Conservation (phyloP, 2,329 filamentous ascomycete species). For the Akanthomyces dipterigenus region DNA sequence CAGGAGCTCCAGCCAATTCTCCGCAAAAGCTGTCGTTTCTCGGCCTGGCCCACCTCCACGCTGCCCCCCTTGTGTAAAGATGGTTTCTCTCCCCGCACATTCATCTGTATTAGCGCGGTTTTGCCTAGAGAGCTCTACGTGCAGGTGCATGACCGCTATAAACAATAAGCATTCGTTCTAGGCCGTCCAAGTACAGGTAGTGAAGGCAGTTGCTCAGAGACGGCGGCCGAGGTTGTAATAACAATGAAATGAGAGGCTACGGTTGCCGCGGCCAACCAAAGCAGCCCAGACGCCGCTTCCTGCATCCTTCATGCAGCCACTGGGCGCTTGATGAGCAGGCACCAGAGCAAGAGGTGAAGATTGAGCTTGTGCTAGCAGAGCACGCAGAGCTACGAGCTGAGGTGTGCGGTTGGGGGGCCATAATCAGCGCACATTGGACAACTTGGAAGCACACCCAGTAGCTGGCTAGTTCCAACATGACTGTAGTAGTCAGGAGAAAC, state of each 20-base stretch:
- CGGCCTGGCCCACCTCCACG: constrained; percentile 1
- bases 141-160: background rate
- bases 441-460: background rate
- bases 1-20: background rate
- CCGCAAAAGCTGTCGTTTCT: constrained; percentile 5
- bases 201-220: background rate
- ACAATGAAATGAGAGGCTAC: background rate
- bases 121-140: background rate
- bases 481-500: background rate
- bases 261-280: background rate
- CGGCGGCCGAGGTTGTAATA: background rate
- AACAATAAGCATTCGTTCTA: background rate
- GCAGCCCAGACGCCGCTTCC: background rate
- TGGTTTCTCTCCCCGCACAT: background rate
- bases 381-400: background rate
- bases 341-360: background rate
- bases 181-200: background rate
- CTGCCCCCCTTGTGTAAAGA: background rate
- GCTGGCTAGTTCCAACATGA: background rate
- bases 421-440: background rate
- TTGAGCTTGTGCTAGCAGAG: background rate
- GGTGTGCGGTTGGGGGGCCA: background rate
- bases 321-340: background rate
- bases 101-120: background rate
- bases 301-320: constrained; percentile 6